Conservation (phyloP, 176 grass and related monocot species). For the Eremochloa ophiuroides region DNA sequence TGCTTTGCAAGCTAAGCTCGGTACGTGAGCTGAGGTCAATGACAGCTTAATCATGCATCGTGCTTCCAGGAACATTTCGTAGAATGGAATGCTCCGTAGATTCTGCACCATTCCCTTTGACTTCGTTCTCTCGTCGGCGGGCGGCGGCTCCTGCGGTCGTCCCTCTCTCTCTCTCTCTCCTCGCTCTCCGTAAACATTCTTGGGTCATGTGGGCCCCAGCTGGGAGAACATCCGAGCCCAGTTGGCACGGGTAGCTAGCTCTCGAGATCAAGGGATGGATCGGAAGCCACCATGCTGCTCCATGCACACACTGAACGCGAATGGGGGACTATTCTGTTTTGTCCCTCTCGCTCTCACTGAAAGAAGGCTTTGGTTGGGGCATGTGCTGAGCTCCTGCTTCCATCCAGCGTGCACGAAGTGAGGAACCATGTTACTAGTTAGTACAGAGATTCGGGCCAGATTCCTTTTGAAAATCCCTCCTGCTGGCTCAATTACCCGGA, state of each 20-base stretch:
- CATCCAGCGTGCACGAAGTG: background rate
- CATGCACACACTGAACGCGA: background rate
- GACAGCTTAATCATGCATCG: slow-evolving; percentile 42
- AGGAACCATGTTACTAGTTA: background rate
- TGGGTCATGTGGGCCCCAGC: slow-evolving; percentile 21
- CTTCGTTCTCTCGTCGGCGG: background rate
- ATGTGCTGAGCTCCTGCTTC: background rate
- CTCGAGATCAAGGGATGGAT: background rate
- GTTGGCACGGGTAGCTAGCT: slow-evolving; percentile 24
- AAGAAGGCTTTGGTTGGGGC: background rate
- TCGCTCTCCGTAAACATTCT: slow-evolving; percentile 30
- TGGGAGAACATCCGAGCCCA: slow-evolving; percentile 6
- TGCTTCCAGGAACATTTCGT: slow-evolving; percentile 75
- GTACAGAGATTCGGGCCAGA: background rate
- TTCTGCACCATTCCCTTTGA: slow-evolving; percentile 63
- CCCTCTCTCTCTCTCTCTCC: background rate
- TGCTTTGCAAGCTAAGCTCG: slow-evolving; percentile 5
- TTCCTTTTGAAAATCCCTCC: slow-evolving; percentile 18
- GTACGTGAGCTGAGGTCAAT: slow-evolving; percentile 26
- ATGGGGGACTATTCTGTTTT: slow-evolving; percentile 6
- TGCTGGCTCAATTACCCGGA: background rate
- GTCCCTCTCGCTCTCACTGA: background rate
- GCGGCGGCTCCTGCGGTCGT: too few relatives aligned
- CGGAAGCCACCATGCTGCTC: slow-evolving; percentile 25
- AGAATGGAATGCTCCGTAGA: slow-evolving; percentile 89